phyloP scores from a whole-genome alignment of 495 filamentous ascomycete genomes.

The Hypomontagnella monticulosa region DNA sequence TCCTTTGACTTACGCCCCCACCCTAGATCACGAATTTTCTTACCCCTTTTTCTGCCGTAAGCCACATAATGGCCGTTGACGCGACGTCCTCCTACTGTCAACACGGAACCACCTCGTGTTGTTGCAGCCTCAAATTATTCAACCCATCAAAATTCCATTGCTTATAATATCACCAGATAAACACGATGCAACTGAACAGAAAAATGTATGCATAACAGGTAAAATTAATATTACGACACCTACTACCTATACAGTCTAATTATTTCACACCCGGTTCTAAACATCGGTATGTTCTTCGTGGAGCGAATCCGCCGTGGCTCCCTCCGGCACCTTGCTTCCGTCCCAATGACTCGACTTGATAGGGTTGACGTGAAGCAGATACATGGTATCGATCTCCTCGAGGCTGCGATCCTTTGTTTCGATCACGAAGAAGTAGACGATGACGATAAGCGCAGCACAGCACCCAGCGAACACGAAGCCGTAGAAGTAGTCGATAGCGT shows the following conservation, averaged over 20 bases:
- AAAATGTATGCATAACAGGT: too few species aligned
- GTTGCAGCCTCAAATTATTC: too few species aligned
- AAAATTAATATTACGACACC: slow-evolving; percentile 18
- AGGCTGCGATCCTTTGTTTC: slow-evolving; percentile 65
- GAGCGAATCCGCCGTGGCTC: slow-evolving; percentile 10
- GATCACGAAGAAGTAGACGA: slow-evolving; percentile 80
- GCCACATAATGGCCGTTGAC: too few species aligned
- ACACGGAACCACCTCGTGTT: too few species aligned
- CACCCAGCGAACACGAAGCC: slow-evolving; percentile 85
- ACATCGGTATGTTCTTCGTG: slow-evolving; percentile 31
- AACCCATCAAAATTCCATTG: too few species aligned
- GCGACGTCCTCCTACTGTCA: too few species aligned
- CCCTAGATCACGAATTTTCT: too few species aligned
- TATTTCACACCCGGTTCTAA: slow-evolving; percentile 6
- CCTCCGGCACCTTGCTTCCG: slow-evolving; percentile 41
- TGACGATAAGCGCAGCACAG: slow-evolving; percentile 70
- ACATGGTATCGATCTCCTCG: slow-evolving; percentile 84
- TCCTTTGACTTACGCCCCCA: too few species aligned
- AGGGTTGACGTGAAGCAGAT: slow-evolving; percentile 74
- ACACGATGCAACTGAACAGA: too few species aligned
- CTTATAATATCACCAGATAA: too few species aligned
- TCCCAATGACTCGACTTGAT: slow-evolving; percentile 68
- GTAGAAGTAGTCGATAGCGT: slow-evolving; percentile 79
- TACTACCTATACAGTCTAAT: slow-evolving; percentile 20
- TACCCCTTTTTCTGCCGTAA: too few species aligned